These are phyloP conservation scores for Lagenidium sp. DNA, from an alignment of 352 stramenopile genomes.

Conservation along the genomic window DNA sequence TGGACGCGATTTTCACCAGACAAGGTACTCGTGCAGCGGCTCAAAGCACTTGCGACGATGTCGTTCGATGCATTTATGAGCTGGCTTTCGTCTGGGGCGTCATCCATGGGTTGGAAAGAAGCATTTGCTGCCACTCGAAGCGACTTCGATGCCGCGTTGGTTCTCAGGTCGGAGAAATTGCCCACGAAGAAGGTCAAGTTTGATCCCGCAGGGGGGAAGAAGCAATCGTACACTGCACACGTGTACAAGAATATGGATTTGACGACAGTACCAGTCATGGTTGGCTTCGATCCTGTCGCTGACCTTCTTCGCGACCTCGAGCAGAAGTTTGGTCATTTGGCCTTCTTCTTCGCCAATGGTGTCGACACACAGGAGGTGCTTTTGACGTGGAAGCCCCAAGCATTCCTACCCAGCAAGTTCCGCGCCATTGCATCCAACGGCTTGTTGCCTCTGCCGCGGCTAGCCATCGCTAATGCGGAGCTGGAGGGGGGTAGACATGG, in stretches of 20 bases:
- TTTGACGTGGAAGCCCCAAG: constrained; percentile 71
- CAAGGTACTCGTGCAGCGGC: constrained; percentile 52
- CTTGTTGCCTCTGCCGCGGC: constrained; percentile 41
- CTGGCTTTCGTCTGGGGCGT: constrained; percentile 49
- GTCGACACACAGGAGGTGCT: constrained; percentile 55
- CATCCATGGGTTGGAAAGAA: constrained; percentile 48
- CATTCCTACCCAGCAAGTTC: constrained; percentile 75
- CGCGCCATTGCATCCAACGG: constrained; percentile 63
- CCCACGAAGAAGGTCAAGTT: constrained; percentile 57
- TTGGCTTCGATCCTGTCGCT: constrained; percentile 72
- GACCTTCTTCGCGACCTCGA: constrained; percentile 51
- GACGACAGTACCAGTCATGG: constrained; percentile 43
- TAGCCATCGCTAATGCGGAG: constrained; percentile 4
- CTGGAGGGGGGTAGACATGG: constrained; percentile 16
- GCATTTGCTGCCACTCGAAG: constrained; percentile 40
- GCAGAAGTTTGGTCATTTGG: constrained; percentile 46
- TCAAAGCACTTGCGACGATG: constrained; percentile 46
- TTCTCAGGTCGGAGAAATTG: constrained; percentile 38
- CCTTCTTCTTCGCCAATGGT: constrained; percentile 74
- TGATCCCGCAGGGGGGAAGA: constrained; percentile 30
- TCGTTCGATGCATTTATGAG: constrained; percentile 45
- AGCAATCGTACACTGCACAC: constrained; percentile 51
- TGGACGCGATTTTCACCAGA: constrained; percentile 64
- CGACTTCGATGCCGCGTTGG: constrained; percentile 59
- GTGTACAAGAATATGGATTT: constrained; percentile 87